phyloP scores from a whole-genome alignment of 2,329 filamentous ascomycete genomes.

The Neocatenulostroma microsporum region DNA sequence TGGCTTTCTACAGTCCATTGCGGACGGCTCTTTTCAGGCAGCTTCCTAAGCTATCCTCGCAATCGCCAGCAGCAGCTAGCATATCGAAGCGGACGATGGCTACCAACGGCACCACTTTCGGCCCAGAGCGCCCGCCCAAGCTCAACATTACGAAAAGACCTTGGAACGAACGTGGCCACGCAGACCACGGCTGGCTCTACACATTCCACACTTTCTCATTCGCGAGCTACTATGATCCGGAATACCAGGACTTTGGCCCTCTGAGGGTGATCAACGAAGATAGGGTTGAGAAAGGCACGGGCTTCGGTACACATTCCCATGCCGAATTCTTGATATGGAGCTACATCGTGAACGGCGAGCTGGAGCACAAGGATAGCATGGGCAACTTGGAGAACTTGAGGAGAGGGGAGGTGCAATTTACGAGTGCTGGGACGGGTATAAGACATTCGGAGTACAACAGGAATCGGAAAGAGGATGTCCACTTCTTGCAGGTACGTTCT shows the following conservation, averaged over 20 bases:
- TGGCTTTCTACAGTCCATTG: slow-evolving; percentile 39
- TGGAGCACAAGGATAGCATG: slow-evolving; percentile 84
- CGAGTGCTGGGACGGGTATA: slow-evolving; percentile 73
- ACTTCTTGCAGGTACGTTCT: slow-evolving; percentile 82
- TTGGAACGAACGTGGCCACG: slow-evolving; percentile 64
- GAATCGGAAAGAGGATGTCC: slow-evolving; percentile 60
- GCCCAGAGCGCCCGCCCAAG: slow-evolving; percentile 13
- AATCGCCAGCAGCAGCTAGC: slow-evolving; percentile 9
- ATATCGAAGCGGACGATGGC: slow-evolving; percentile 30
- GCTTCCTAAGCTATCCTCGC: slow-evolving; percentile 23
- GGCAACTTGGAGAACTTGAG: slow-evolving; percentile 61
- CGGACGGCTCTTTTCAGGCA: slow-evolving; percentile 31
- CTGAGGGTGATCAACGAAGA: slow-evolving; percentile 86
- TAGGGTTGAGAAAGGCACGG: slow-evolving; percentile 62
- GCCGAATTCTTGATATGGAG: slow-evolving; percentile 84
- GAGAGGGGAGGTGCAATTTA: slow-evolving; percentile 82
- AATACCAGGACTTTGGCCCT: slow-evolving; percentile 62
- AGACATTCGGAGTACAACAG: slow-evolving; percentile 79
- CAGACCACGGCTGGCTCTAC: slow-evolving; percentile 80
- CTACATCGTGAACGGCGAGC: slow-evolving; percentile 76
- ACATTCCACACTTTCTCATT: slow-evolving; percentile 83
- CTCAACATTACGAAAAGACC: slow-evolving; percentile 65
- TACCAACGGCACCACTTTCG: slow-evolving; percentile 22
- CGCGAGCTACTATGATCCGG: slow-evolving; percentile 61
- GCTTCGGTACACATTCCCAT: slow-evolving; percentile 80